Evolutionary conservation across 257 asterid genomes (phyloP), one percentile per base, ranked within the genome.

Genomic region (Eucommia ulmoides): DNA sequence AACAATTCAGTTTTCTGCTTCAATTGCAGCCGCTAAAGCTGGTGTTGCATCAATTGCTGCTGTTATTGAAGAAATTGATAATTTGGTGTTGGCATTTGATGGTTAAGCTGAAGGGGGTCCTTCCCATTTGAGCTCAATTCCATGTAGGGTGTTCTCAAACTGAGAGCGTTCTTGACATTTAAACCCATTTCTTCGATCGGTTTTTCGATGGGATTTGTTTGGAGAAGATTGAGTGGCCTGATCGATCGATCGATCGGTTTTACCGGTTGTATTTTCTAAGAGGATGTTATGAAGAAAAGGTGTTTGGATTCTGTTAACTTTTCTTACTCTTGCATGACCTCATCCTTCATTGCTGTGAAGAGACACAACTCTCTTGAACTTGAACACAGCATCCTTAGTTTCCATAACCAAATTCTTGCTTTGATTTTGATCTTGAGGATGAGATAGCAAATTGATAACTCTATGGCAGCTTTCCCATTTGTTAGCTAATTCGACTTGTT

Each of bases 241-340:
- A n/a, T 45, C 56, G 74, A 46, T 69, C 63, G 51, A 74, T 75
- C 3, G 75, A 62, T 8, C 58, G 75, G 59, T 78, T 77, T 49
- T 57, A 23, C 23, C 25, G 26, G 59, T 50, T 48, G 97, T 73
- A 49, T 44, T 67, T 49, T 88, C 97, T 38, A 88, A 52, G 24
- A 81, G 71, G 49, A 84, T 61, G 58, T 54, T 64, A 29, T 68
- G 85, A 41, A 93, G 92, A 2, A 77, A 52, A 58, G 68, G 78
- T 42, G 73, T 38, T 35, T 46, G 72, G 26, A 57, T 53, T 66
- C 73, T 71, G 53, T 52, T 77, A 59, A 56, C 44, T 53, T 72
- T 88, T 65, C 93, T 79, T 22, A 77, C 78, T 65, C 95, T 82
- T 50, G 95, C 97, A 75, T 84, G 97, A n/a, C 97, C 95, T 33